phyloP scores from a whole-genome alignment of 78 protist species.

The Isochrysis galbana region DNA sequence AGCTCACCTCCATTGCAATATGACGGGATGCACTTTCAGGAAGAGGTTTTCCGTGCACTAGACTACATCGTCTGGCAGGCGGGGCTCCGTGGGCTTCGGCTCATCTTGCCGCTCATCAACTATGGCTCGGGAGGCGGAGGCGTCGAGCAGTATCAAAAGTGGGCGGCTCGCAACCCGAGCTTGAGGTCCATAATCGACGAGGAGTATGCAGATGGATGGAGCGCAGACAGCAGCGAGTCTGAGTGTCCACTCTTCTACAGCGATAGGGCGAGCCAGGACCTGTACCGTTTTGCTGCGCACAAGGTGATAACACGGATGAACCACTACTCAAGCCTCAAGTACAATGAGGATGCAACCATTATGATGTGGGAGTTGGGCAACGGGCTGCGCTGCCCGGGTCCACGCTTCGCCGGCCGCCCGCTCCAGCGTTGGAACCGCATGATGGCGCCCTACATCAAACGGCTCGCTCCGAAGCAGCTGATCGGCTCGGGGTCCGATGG shows the following conservation, averaged over 20 bases:
- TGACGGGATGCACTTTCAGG: neutral
- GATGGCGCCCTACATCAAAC: neutral
- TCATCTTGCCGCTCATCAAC: neutral
- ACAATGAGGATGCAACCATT: neutral
- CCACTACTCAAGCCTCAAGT: neutral
- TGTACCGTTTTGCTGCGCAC: neutral
- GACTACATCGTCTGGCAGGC: neutral
- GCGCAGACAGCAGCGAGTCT: neutral
- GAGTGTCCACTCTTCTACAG: neutral
- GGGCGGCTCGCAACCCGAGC: neutral
- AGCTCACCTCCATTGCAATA: neutral
- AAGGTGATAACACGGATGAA: neutral
- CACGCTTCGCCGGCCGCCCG: neutral
- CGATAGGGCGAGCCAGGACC: neutral
- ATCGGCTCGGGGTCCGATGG: neutral
- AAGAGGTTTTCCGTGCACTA: neutral
- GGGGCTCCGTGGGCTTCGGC: neutral
- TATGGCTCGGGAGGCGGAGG: neutral
- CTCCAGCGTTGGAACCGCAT: neutral
- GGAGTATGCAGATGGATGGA: neutral
- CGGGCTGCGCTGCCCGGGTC: neutral
- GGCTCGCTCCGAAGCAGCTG: constrained; percentile 4
- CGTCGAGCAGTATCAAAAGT: neutral
- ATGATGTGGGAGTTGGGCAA: neutral
- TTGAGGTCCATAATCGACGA: neutral